phyloP scores from a whole-genome alignment of 345 rosid genomes.

The Fremontodendron californicum region DNA sequence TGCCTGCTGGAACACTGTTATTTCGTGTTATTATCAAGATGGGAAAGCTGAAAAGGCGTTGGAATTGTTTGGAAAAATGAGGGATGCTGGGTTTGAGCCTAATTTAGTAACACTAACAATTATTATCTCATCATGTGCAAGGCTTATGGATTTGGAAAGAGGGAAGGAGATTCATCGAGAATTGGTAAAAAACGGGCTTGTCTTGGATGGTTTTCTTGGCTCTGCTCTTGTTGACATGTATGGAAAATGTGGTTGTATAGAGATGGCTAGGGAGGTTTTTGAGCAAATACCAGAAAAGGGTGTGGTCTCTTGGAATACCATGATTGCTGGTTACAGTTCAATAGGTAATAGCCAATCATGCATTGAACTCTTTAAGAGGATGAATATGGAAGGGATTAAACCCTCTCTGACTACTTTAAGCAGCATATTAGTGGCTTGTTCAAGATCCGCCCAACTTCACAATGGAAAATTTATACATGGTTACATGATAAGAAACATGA shows the following conservation, averaged over 20 bases:
- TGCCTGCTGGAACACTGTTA: slow-evolving; percentile 62
- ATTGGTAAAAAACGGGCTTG: slow-evolving; percentile 27
- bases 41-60: slow-evolving; percentile 58
- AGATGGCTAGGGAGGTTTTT: slow-evolving; percentile 51
- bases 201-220: slow-evolving; percentile 45
- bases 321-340: slow-evolving; percentile 46
- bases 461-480: slow-evolving; percentile 57
- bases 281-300: slow-evolving; percentile 40
- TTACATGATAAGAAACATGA: slow-evolving; percentile 37
- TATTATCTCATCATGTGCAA: slow-evolving; percentile 50
- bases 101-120: slow-evolving; percentile 55
- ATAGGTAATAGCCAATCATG: slow-evolving; percentile 51
- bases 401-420: slow-evolving; percentile 58
- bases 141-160: slow-evolving; percentile 57
- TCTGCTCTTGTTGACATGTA: slow-evolving; percentile 80
- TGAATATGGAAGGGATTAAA: slow-evolving; percentile 45
- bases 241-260: slow-evolving; percentile 58
- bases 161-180: slow-evolving; percentile 59
- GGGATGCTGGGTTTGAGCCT: slow-evolving; percentile 49
- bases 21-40: slow-evolving; percentile 63
- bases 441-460: slow-evolving; percentile 49
- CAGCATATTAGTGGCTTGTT: slow-evolving; percentile 50
- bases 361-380: slow-evolving; percentile 47
- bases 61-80: slow-evolving; percentile 51
- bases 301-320: slow-evolving; percentile 63